phyloP scores from a whole-genome alignment of 768 basidiomycete genomes.

The Lactifluus volemus region DNA sequence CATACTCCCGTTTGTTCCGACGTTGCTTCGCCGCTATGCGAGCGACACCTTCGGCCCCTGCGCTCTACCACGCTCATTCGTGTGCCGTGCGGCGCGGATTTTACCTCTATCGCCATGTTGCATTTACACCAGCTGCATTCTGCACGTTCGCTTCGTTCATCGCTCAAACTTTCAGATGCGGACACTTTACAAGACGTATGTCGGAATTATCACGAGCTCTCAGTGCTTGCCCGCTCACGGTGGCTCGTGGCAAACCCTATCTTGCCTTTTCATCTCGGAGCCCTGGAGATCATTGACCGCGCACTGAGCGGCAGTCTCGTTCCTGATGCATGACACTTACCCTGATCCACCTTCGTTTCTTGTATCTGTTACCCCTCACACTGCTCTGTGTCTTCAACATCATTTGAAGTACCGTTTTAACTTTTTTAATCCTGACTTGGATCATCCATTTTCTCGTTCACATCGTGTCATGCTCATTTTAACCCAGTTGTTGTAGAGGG shows the following conservation, averaged over 20 bases:
- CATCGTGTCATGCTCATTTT: conserved; percentile 14
- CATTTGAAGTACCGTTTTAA: not conserved
- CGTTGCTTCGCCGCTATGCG: conserved; percentile 32
- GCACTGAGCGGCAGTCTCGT: conserved; percentile 28
- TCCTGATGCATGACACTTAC: conserved; percentile 18
- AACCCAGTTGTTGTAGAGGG: conserved; percentile 13
- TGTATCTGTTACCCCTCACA: not conserved
- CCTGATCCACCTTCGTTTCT: not conserved
- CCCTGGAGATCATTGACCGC: conserved; percentile 52
- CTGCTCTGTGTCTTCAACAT: not conserved
- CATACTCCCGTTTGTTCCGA: conserved; percentile 29
- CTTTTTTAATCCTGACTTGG: conserved; percentile 4
- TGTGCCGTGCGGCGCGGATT: conserved; percentile 39
- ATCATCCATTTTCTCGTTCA: conserved; percentile 7
- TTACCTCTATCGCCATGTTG: conserved; percentile 40
- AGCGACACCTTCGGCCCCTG: conserved; percentile 35
- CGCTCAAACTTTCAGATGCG: conserved; percentile 28
- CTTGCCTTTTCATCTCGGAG: conserved; percentile 68
- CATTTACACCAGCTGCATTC: conserved; percentile 55
- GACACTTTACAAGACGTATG: conserved; percentile 46
- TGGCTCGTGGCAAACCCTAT: conserved; percentile 40
- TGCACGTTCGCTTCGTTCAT: conserved; percentile 35
- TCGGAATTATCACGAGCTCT: conserved; percentile 59
- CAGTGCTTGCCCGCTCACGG: conserved; percentile 45
- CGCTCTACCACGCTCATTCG: conserved; percentile 52